A percentile compares a stretch with the other conserved stretches of the same genome.
Conservation (phyloP, 768 basidiomycete genomes). For the Tulasnella sp. region DNA sequence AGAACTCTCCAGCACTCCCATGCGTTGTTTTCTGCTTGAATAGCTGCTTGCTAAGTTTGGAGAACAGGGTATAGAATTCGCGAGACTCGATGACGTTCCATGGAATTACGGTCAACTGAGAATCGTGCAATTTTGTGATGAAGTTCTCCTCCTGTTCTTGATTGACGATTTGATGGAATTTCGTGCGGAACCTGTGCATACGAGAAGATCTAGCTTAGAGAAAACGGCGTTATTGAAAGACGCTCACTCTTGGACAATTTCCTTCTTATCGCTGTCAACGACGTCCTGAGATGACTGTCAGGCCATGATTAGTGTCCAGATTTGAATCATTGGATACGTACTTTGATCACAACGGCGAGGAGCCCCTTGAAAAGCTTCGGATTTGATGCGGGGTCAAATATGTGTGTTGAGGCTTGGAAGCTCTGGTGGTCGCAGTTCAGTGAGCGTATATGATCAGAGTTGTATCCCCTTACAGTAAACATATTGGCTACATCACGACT, state of each 20-base stretch:
- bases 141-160: slow-evolving; percentile 52
- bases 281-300: slow-evolving; percentile 37
- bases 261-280: slow-evolving; percentile 46
- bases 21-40: slow-evolving; percentile 42
- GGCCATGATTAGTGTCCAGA: too few relatives aligned
- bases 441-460: slow-evolving; percentile 31
- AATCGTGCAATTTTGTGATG: slow-evolving; percentile 47
- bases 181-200: slow-evolving; percentile 39
- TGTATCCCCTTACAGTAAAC: slow-evolving; percentile 42
- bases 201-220: background rate
- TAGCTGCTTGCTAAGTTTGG: slow-evolving; percentile 35
- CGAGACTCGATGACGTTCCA: slow-evolving; percentile 58
- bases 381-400: slow-evolving; percentile 48
- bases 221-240: background rate
- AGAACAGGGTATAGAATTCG: slow-evolving; percentile 49
- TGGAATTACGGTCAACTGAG: slow-evolving; percentile 45
- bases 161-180: slow-evolving; percentile 51
- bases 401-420: slow-evolving; percentile 23
- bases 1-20: slow-evolving; percentile 40
- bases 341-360: slow-evolving; percentile 54
- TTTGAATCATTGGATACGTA: slow-evolving; percentile 17
- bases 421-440: slow-evolving; percentile 9
- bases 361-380: slow-evolving; percentile 48
- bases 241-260: slow-evolving; percentile 47
- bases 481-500: slow-evolving; percentile 49